Evolutionary conservation across 306 rosid genomes (phyloP), one percentile per base, ranked within the genome.

Genomic region (Cucurbita pepo): DNA sequence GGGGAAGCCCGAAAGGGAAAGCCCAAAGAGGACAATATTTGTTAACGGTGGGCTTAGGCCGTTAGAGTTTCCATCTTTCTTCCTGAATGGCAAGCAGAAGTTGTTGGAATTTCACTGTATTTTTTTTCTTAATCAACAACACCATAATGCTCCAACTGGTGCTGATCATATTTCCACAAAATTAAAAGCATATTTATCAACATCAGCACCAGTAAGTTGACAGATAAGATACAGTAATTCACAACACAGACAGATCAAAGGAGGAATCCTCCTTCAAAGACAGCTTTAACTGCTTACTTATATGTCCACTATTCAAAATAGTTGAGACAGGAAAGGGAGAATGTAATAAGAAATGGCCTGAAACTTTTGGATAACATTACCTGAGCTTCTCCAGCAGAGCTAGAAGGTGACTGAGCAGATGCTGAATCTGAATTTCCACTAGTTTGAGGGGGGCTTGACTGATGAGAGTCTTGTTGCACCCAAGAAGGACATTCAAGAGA

Each of bases 381-480:
- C 96, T 86, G 97, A 69, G 92, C 84, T 82, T 92, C 97, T 81
- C 97, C 97, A 75, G 85, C 87, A 48, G 92, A 92, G 81, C 97
- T 90, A 76, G 96, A 81, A 71, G 96, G 97, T 69, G 97, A 92
- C 77, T 81, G 97, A 9, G 95, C 89, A 84, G 92, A 92, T 45
- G 89, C 94, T 80, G 96, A 92, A 84, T 90, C 96, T 75, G 97
- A 92, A 79, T 88, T 86, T 78, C 96, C 83, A 85, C 96, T 92
- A 65, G 95, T 85, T 83, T 90, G 97, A 79, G 97, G 96, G 43
- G 96, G 97, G 77, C 97, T 92, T 63, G 96, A 92, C 80, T 90
- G 96, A 73, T 85, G 97, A 71, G 91, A 89, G 71, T 80, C 92
- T 18, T 55, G 90, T 75, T 84, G 97, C 43, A 76, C 75, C 95